Evolutionary conservation across 139 green algal genomes (phyloP).

Genomic region (Yamagishiella unicocca): DNA sequence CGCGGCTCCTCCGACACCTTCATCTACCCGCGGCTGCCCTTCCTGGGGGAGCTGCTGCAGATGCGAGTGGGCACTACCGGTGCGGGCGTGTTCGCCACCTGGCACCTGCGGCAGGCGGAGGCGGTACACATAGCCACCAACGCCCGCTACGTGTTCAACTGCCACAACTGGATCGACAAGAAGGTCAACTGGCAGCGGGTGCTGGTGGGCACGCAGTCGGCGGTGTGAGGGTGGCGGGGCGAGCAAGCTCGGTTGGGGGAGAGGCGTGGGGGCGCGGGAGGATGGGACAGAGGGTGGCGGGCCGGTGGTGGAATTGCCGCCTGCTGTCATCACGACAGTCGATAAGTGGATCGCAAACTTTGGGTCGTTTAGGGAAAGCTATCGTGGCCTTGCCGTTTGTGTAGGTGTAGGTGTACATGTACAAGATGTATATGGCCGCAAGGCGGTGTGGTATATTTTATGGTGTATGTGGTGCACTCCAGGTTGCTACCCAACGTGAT

Average conservation of each 20-base stretch:
- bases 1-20: slow-evolving; percentile 65
- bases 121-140: slow-evolving; percentile 69
- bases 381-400: too few species aligned
- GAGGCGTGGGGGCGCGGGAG: not conserved
- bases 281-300: not conserved
- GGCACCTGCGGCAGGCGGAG: slow-evolving; percentile 75
- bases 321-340: too few species aligned
- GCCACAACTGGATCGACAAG: slow-evolving; percentile 73
- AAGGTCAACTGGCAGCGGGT: slow-evolving; percentile 65
- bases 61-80: slow-evolving; percentile 73
- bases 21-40: slow-evolving; percentile 72
- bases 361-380: too few species aligned
- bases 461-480: too few species aligned
- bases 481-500: too few species aligned
- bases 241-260: not conserved
- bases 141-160: slow-evolving; percentile 69
- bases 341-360: too few species aligned
- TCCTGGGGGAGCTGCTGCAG: slow-evolving; percentile 66
- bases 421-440: too few species aligned
- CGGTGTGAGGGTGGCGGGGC: not conserved
- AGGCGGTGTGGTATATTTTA: too few species aligned
- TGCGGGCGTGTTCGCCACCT: slow-evolving; percentile 70
- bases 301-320: too few species aligned
- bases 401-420: too few species aligned
- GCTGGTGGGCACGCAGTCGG: slow-evolving; percentile 33